Evolutionary conservation across 2,329 filamentous ascomycete species (phyloP).

Genomic region (Gyromitra esculenta): DNA sequence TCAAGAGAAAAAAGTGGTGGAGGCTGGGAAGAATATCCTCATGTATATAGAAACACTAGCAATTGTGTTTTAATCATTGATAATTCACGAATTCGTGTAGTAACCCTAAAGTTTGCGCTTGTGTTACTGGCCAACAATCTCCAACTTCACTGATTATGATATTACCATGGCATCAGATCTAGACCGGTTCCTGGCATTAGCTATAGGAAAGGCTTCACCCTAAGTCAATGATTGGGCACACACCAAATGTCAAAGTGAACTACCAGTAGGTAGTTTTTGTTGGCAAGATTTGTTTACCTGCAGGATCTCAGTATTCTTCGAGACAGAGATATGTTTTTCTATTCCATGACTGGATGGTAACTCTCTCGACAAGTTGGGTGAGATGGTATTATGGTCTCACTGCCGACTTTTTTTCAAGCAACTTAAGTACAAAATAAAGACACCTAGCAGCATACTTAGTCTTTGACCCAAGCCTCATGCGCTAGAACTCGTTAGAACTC

Average conservation of each 20-base stretch:
- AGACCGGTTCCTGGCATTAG: background rate
- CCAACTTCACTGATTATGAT: background rate
- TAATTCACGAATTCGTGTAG: too few species aligned
- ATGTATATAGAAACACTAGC: too few species aligned
- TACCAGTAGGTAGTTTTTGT: background rate
- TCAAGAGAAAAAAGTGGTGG: too few species aligned
- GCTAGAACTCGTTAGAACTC: too few species aligned
- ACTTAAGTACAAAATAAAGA: background rate
- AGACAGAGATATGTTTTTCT: background rate
- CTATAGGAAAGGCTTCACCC: background rate
- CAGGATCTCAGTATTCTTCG: too few species aligned
- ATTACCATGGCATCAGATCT: background rate
- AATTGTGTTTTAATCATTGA: too few species aligned
- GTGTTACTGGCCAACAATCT: background rate
- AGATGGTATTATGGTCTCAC: background rate
- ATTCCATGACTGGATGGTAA: background rate
- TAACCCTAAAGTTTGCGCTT: too few species aligned
- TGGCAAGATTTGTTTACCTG: too few species aligned
- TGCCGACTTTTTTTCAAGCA: background rate
- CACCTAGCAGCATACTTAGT: background rate
- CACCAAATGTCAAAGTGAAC: background rate
- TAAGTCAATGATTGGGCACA: background rate
- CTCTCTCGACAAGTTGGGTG: background rate
- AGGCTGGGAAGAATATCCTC: too few species aligned
- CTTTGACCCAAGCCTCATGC: too few species aligned